Conservation (phyloP, 1,139 yeast genomes). For the Trichomonascaceae sp. region DNA sequence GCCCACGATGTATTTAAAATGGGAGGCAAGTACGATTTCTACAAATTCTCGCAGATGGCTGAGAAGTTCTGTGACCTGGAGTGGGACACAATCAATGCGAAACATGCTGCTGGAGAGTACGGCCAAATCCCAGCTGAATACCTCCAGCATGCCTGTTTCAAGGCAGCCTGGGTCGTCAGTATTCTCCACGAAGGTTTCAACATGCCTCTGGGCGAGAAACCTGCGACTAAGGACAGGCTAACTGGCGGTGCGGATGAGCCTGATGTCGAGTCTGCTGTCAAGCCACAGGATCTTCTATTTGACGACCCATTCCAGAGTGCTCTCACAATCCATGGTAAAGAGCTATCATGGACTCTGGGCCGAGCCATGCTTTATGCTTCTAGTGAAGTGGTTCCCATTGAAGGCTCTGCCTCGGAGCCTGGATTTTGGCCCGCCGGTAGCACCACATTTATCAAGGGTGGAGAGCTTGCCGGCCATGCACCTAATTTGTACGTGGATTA, state of each 20-base stretch:
- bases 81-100: constrained; percentile 32
- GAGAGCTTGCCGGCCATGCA: constrained; percentile 11
- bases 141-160: constrained; percentile 47
- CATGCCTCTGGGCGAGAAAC: constrained; percentile 34
- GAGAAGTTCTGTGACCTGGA: constrained; percentile 33
- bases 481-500: too few relatives aligned
- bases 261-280: background rate
- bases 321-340: constrained; percentile 47
- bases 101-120: constrained; percentile 16
- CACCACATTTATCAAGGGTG: constrained; percentile 9
- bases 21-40: constrained; percentile 30
- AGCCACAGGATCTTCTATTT: constrained; percentile 10
- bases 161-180: constrained; percentile 61
- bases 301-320: constrained; percentile 44
- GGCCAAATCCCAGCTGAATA: constrained; percentile 30
- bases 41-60: constrained; percentile 33
- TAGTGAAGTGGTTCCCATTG: constrained; percentile 16
- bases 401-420: constrained; percentile 6
- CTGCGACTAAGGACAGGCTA: background rate
- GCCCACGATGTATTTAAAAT: constrained; percentile 34
- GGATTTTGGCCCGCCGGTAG: constrained; percentile 14
- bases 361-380: constrained; percentile 54
- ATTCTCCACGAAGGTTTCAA: constrained; percentile 67
- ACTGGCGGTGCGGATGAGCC: background rate
- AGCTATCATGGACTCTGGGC: constrained; percentile 76